A percentile compares a stretch with the other conserved stretches of the same genome.
These are phyloP conservation scores for Prunus davidiana DNA, from an alignment of 306 rosid genomes.

Conservation along the genomic window DNA sequence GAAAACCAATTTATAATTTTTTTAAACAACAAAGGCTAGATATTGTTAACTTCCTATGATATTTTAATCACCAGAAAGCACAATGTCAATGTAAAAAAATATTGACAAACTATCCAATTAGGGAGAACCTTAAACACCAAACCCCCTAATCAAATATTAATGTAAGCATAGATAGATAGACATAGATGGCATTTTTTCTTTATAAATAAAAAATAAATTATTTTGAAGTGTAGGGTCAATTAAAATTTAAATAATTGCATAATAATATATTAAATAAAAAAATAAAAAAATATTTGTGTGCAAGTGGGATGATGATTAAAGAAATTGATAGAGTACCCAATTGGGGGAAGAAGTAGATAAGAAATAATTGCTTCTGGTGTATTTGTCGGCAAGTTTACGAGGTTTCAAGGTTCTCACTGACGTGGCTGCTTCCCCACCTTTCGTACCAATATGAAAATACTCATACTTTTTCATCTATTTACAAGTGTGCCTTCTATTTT, in stretches of 20 bases:
- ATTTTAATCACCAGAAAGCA: neutral
- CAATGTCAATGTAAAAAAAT: neutral
- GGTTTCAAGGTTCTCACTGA: constrained; percentile 18
- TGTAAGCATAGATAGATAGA: neutral
- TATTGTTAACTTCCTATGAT: neutral
- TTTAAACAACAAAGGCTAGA: neutral
- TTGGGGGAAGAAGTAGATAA: constrained; percentile 14
- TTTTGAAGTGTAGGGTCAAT: neutral
- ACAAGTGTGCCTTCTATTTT: constrained; percentile 2
- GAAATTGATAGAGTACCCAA: neutral
- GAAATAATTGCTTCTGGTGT: constrained; percentile 16
- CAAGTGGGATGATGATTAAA: constrained; percentile 20
- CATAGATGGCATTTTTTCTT: no score
- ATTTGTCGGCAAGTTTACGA: constrained; percentile 44
- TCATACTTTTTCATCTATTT: neutral
- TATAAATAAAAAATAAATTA: neutral
- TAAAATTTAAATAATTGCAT: no score
- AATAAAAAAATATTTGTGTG: neutral
- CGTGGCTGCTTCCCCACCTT: constrained; percentile 40
- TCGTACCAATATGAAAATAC: neutral
- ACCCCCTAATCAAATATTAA: neutral
- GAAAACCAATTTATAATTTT: neutral
- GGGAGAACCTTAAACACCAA: neutral
- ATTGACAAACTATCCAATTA: neutral
- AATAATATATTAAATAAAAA: no score